Evolutionary conservation across 1,139 yeast genomes (phyloP), one percentile per base, ranked within the genome.

Genomic region (Dujonia santamariae): DNA sequence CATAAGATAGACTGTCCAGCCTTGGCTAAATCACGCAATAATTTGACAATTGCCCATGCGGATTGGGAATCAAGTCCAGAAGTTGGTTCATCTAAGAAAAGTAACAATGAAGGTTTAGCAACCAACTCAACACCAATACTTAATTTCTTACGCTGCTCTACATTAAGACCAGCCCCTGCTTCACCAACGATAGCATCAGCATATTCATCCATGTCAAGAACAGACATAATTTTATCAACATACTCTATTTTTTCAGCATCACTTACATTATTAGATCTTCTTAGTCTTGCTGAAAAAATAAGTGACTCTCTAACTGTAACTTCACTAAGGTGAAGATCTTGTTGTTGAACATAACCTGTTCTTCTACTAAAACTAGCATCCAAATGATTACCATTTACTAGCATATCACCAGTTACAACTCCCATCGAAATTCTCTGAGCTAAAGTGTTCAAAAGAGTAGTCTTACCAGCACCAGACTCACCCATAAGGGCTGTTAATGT

Each of bases 21-120:
- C 53, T 76, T 68, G 15, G 92, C 84, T 37, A 85, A 68, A 54
- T 79, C 80, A 58, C 86, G 74, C 75, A 85, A 75, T 56, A 85
- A 67, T 52, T 80, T 78, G 56, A 86, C 79, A 49, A 84, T 78
- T 16, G 92, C 78, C 95, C 95, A 85, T 7, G 96, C 95, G 37
- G 95, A 83, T 60, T 86, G 95, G 17, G 96, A 85, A 55, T 87
- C 96, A 46, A 87, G 69, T 53, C 96, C 96, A 5, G 96, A 86
- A 16, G 96, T 87, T 7, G 96, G 96, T 56, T 87, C 96, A 62
- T 87, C 96, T 51, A 87, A 71, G 61, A 87, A 87, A 37, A 87
- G 65, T 42, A 87, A 64, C 38, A 87, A 67, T 45, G 82, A 80
- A 4, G 96, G 96, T 55, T 84, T 86, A 18, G 96, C 95, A 29